Percentiles rank a stretch among this genome's conserved stretches.
These are phyloP conservation scores for Phytopythium mirpurense DNA, from an alignment of 352 stramenopile genomes.

Conservation along the genomic window DNA sequence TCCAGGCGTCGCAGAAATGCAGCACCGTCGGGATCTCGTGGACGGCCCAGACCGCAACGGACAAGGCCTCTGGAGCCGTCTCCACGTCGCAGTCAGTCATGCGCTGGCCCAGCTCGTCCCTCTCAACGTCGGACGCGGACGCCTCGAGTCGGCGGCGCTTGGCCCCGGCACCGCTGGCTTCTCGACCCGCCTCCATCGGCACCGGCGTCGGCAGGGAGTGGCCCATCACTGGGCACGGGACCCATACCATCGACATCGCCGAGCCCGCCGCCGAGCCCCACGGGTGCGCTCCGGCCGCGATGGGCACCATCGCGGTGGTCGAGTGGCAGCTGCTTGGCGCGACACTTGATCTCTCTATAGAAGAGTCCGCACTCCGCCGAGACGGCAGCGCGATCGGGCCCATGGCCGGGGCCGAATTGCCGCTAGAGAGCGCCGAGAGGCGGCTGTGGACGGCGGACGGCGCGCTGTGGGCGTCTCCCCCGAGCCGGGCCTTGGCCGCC, in stretches of 20 bases:
- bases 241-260: conserved; percentile 36
- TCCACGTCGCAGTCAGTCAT: background rate
- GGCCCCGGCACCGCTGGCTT: background rate
- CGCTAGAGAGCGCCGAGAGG: background rate
- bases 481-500: conserved; percentile 10
- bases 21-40: conserved; percentile 40
- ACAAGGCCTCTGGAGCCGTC: too few relatives aligned
- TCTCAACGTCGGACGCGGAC: background rate
- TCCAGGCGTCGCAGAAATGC: conserved; percentile 49
- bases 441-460: background rate
- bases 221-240: conserved; percentile 27
- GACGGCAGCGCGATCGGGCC: background rate
- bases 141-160: background rate
- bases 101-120: too few relatives aligned
- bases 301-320: background rate
- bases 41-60: conserved; percentile 25
- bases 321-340: background rate
- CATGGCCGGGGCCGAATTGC: background rate
- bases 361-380: background rate
- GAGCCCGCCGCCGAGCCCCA: conserved; percentile 14
- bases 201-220: background rate
- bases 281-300: conserved; percentile 6
- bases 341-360: too few relatives aligned
- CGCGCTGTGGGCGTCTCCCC: background rate
- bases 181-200: background rate